Evolutionary conservation across 352 stramenopile species (phyloP).

Genomic region (Phytophthora nicotianae): DNA sequence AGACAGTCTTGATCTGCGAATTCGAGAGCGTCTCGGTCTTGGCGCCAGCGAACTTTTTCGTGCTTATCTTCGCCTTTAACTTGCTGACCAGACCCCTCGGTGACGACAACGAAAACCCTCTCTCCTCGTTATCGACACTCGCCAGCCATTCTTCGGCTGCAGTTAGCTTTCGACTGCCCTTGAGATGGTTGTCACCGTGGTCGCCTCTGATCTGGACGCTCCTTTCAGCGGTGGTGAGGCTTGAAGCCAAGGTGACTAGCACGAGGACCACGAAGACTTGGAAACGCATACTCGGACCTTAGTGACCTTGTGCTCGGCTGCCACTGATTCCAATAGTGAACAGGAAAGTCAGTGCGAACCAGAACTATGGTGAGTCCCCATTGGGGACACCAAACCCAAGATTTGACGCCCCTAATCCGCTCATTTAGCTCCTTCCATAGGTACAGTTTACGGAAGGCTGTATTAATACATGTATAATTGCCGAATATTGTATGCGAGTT

Average conservation of each 20-base stretch:
- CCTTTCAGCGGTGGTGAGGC: not conserved
- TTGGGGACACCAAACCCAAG: too few relatives aligned
- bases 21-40: not conserved
- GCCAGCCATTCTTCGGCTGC: not conserved
- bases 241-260: not conserved
- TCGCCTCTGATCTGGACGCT: not conserved
- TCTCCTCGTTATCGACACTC: not conserved
- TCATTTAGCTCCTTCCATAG: too few relatives aligned
- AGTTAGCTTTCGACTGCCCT: not conserved
- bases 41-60: not conserved
- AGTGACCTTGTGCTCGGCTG: not conserved
- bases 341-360: too few relatives aligned
- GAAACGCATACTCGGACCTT: not conserved
- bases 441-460: too few relatives aligned
- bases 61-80: not conserved
- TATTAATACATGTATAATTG: too few relatives aligned
- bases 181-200: not conserved
- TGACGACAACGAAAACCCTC: not conserved
- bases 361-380: too few relatives aligned
- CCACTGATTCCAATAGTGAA: not conserved
- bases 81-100: not conserved
- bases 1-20: not conserved
- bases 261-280: not conserved
- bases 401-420: too few relatives aligned
- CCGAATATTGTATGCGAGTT: too few relatives aligned